phyloP scores from a whole-genome alignment of 2,329 filamentous ascomycete species.

The Sphaerulina musiva region DNA sequence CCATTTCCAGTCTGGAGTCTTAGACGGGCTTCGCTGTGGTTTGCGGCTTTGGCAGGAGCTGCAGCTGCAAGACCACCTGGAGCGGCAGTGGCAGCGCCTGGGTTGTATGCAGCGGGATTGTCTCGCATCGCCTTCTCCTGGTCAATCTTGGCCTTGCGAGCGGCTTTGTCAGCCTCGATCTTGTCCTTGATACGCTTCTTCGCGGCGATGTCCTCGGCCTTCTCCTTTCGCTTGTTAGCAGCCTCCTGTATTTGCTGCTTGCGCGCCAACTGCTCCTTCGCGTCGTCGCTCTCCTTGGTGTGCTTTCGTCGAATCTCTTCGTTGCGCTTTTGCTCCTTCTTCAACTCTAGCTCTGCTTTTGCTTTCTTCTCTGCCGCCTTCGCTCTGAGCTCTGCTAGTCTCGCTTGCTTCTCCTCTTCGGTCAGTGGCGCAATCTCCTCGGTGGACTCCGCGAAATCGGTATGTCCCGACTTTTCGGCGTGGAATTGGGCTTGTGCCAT shows the following conservation, averaged over 20 bases:
- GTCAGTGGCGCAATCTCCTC: constrained; percentile 88
- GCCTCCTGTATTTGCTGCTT: constrained; percentile 93
- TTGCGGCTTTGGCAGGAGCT: constrained; percentile 50
- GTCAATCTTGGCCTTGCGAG: constrained; percentile 77
- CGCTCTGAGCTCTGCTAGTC: constrained; percentile 65
- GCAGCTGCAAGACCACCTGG: constrained; percentile 35
- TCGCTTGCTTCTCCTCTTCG: constrained; percentile 81
- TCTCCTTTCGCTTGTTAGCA: constrained; percentile 78
- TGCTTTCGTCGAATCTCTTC: constrained; percentile 80
- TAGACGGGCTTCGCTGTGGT: constrained; percentile 74
- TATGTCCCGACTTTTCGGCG: constrained; percentile 81
- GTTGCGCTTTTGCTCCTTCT: constrained; percentile 75
- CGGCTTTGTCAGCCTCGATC: constrained; percentile 91
- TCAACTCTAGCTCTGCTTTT: constrained; percentile 62
- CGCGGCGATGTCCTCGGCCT: constrained; percentile 74
- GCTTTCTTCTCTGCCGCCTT: constrained; percentile 68
- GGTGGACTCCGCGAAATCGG: constrained; percentile 86
- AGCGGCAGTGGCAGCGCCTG: constrained; percentile 42
- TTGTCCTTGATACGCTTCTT: constrained; percentile 86
- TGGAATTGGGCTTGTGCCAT: constrained; percentile 81
- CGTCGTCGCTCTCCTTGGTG: constrained; percentile 79
- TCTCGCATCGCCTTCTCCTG: constrained; percentile 78
- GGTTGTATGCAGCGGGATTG: constrained; percentile 54
- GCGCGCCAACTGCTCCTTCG: constrained; percentile 79
- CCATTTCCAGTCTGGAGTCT: constrained; percentile 70